Conservation (phyloP, 1,284 basidiomycete species). For the Omphalotus olearius region DNA sequence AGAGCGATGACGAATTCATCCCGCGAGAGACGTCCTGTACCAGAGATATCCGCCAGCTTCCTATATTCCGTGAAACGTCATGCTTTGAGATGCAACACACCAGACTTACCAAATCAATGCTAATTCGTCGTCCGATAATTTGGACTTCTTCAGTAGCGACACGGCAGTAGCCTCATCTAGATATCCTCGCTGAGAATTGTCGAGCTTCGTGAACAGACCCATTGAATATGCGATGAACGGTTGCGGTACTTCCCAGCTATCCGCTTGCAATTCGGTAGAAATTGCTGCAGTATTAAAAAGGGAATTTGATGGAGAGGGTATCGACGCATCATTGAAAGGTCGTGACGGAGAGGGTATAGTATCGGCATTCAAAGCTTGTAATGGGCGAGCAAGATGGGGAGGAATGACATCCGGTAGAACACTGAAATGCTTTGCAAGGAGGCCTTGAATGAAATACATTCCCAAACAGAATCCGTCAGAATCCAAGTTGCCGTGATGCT, state of each 20-base stretch:
- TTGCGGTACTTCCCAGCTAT: constrained; percentile 7
- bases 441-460: constrained; percentile 13
- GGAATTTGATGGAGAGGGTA: background rate
- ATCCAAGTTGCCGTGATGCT: background rate
- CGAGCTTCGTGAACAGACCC: constrained; percentile 47
- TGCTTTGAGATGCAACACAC: background rate
- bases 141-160: constrained; percentile 61
- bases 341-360: background rate
- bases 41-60: constrained; percentile 11
- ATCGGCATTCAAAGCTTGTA: too few relatives aligned
- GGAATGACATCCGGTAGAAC: constrained; percentile 6
- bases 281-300: background rate
- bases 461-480: constrained; percentile 10
- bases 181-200: constrained; percentile 43
- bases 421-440: constrained; percentile 8
- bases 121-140: constrained; percentile 39
- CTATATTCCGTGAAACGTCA: constrained; percentile 5
- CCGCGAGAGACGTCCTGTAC: constrained; percentile 9
- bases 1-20: constrained; percentile 14
- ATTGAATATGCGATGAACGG: constrained; percentile 5
- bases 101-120: constrained; percentile 14
- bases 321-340: background rate
- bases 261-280: constrained; percentile 1
- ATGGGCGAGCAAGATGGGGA: background rate
- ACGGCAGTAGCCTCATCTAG: constrained; percentile 63